These are phyloP conservation scores for Boehmeria nivea DNA, from an alignment of 306 rosid genomes.

Conservation along the genomic window DNA sequence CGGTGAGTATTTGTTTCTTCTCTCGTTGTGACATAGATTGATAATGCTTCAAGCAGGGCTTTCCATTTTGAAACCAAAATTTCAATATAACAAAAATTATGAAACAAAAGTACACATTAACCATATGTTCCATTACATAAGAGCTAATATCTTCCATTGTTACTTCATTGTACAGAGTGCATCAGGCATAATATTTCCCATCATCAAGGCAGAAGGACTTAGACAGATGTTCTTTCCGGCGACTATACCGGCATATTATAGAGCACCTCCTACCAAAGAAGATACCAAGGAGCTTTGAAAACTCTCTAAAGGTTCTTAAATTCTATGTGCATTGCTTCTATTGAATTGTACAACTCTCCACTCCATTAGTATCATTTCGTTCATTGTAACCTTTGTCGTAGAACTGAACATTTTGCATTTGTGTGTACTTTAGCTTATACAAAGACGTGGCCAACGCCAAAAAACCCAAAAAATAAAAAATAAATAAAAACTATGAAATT, in stretches of 20 bases:
- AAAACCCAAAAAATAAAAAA: no score
- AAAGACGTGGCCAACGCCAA: no score
- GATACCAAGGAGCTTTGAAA: neutral
- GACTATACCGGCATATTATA: slow-evolving; percentile 29
- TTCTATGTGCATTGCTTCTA: no score
- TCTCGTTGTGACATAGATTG: neutral
- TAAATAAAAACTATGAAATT: no score
- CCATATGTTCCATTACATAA: no score
- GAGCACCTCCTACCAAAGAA: slow-evolving; percentile 19
- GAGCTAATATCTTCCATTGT: neutral
- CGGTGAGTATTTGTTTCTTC: slow-evolving; percentile 30
- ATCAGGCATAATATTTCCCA: slow-evolving; percentile 43
- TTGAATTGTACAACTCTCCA: no score
- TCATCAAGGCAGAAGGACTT: slow-evolving; percentile 52
- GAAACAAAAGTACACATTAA: no score
- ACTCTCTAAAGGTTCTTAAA: no score
- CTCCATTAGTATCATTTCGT: no score
- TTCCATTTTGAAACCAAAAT: neutral
- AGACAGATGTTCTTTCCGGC: slow-evolving; percentile 41
- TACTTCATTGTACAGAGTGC: slow-evolving; percentile 34
- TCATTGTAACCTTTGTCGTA: no score
- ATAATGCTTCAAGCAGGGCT: neutral
- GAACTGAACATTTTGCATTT: no score
- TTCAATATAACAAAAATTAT: neutral
- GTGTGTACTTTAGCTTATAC: no score